Base-by-base conservation (phyloP, 371 early-diverging fungal species). In the Apophysomyces ossiformis region DNA sequence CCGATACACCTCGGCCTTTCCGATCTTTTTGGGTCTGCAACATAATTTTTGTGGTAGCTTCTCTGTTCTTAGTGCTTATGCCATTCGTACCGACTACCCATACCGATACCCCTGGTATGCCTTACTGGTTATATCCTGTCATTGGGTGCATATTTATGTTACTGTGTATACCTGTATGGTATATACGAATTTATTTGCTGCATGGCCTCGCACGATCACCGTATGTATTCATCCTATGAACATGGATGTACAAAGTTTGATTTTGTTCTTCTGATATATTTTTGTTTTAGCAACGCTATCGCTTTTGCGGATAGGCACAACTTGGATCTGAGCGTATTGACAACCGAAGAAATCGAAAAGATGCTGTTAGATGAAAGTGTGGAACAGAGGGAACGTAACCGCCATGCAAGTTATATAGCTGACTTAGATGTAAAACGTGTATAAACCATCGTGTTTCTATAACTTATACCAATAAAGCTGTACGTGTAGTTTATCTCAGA, bases 1-100 rank as follows among this genome's bases (percentile, higher is more conserved):
- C 60, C 1, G 38, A 64, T 5, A 37, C 46, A 6, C 43, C 60
- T 15, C 69, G 69, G 0, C 69, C 69, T 0, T 69, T 69, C 61
- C 47, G 65, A 32, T 60, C 69, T 0, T 57, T 16, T 21, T 45
- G 54, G 58, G 38, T 61, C 5, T 57, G 60, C 57, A 64, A 60
- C 11, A 45, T 64, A 11, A n/a, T 69, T n/a, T 69, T 69, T 41
- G 37, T 69, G 36, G 38, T 69, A 7, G 65, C 65, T 8, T 36
- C 69, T 0, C 5, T 61, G 0, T 69, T 69, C 37, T 21, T 69
- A 21, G 56, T 60, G 5, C 37, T 65, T 43, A 50, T 61, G 12
- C 69, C 69, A 4, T 69, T 69, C 39, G 50, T 69, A 8, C 69
- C 69, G 1, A 60, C 69, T 11, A 57, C 60, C 2, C 9, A 36